Conservation (phyloP, 2,329 filamentous ascomycete genomes). For the Claviceps fusiformis region DNA sequence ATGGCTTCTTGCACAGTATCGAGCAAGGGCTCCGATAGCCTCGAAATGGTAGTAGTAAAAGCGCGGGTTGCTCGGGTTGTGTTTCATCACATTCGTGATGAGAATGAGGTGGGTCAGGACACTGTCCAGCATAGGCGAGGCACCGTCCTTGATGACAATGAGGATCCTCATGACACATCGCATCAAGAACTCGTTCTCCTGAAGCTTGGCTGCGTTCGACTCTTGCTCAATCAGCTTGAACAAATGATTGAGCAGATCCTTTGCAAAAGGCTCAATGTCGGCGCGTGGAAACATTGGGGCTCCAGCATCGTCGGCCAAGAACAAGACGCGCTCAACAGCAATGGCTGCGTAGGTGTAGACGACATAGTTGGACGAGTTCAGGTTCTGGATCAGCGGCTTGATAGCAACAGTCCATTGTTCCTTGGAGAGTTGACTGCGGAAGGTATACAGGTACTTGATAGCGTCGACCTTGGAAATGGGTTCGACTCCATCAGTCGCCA, state of each 20-base stretch:
- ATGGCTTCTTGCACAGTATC: constrained; percentile 49
- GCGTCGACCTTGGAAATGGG: constrained; percentile 92
- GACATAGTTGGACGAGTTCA: constrained; percentile 83
- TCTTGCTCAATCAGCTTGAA: constrained; percentile 87
- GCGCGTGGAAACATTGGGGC: constrained; percentile 67
- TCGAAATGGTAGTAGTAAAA: constrained; percentile 99
- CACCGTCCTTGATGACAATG: constrained; percentile 79
- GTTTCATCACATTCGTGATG: constrained; percentile 83
- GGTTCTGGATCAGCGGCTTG: constrained; percentile 77
- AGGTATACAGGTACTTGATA: constrained; percentile 95
- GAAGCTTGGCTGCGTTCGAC: constrained; percentile 74
- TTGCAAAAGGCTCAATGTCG: constrained; percentile 68
- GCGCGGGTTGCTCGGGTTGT: constrained; percentile 90
- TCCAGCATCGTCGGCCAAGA: constrained; percentile 61
- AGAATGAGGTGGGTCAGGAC: constrained; percentile 74
- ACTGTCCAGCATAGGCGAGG: constrained; percentile 58
- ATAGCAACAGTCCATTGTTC: constrained; percentile 87
- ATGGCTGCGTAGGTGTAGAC: constrained; percentile 97
- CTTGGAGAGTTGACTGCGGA: constrained; percentile 86
- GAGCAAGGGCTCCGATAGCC: constrained; percentile 74
- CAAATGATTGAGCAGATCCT: constrained; percentile 76
- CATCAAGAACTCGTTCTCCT: constrained; percentile 98
- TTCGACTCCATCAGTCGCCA: constrained; percentile 54
- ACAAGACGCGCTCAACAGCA: constrained; percentile 85
- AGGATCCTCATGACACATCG: constrained; percentile 95